Evolutionary conservation across 139 green algal genomes (phyloP).

Genomic region (Zygnema cylindricum): DNA sequence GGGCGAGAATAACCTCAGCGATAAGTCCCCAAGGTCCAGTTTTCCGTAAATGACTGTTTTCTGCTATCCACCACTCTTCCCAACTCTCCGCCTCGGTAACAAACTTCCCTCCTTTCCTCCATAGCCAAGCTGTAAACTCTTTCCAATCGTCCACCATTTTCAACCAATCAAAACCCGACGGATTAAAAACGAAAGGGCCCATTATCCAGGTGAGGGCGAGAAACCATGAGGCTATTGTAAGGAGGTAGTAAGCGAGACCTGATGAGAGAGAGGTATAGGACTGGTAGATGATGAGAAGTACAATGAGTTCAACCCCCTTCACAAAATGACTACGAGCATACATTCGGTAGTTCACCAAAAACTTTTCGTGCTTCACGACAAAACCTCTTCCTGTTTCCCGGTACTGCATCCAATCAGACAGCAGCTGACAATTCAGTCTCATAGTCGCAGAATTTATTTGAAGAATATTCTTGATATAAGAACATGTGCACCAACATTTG

Average conservation of each 20-base stretch:
- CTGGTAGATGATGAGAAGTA: conserved; percentile 34
- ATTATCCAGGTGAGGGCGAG: conserved; percentile 54
- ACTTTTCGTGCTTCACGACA: conserved; percentile 71
- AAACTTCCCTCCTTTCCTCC: conserved; percentile 1
- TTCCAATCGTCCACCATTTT: conserved; percentile 59
- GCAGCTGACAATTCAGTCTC: too few relatives aligned
- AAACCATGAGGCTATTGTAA: conserved; percentile 45
- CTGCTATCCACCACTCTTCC: conserved; percentile 53
- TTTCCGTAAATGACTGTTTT: conserved; percentile 37
- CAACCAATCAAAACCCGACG: conserved; percentile 61
- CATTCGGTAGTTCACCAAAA: conserved; percentile 54
- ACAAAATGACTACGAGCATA: conserved; percentile 60
- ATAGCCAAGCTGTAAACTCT: conserved; percentile 44
- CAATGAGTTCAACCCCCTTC: conserved; percentile 49
- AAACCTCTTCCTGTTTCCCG: conserved; percentile 84
- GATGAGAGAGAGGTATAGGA: conserved; percentile 6
- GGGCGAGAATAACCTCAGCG: conserved; percentile 25
- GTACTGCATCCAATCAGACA: conserved; percentile 66
- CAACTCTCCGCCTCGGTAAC: conserved; percentile 33
- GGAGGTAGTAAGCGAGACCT: conserved; percentile 29
- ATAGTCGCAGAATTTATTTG: too few relatives aligned
- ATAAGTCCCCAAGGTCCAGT: conserved; percentile 30
- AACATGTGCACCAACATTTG: too few relatives aligned
- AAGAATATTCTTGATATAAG: too few relatives aligned
- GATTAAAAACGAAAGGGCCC: conserved; percentile 63